These are phyloP conservation scores for Xylariaceae sp. DNA, from an alignment of 2,329 filamentous ascomycete genomes.

Conservation along the genomic window DNA sequence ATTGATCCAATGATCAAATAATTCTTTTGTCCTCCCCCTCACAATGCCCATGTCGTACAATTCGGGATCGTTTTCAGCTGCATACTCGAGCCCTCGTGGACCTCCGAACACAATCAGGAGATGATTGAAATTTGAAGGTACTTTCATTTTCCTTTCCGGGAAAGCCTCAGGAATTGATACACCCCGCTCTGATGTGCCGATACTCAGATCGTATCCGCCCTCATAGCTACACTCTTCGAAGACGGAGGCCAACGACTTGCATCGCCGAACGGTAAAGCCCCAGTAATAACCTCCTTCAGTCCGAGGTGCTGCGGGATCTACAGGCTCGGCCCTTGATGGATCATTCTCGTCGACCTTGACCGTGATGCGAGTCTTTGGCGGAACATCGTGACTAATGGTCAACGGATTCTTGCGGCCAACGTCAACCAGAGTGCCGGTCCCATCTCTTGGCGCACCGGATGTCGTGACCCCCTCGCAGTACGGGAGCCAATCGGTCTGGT, in stretches of 20 bases:
- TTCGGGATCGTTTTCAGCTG: slow-evolving; percentile 65
- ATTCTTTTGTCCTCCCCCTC: slow-evolving; percentile 66
- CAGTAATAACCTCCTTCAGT: slow-evolving; percentile 84
- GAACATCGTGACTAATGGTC: slow-evolving; percentile 65
- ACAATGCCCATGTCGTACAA: slow-evolving; percentile 66
- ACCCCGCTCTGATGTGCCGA: slow-evolving; percentile 84
- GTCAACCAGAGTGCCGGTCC: slow-evolving; percentile 61
- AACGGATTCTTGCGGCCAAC: slow-evolving; percentile 62
- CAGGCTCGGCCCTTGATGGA: slow-evolving; percentile 59
- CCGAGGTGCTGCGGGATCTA: slow-evolving; percentile 71
- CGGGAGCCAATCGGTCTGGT: slow-evolving; percentile 75
- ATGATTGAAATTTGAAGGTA: slow-evolving; percentile 64
- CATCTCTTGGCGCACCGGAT: slow-evolving; percentile 48
- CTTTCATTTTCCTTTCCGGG: slow-evolving; percentile 47
- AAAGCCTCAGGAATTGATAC: slow-evolving; percentile 55
- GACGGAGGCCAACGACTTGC: slow-evolving; percentile 69
- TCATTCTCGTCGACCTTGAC: slow-evolving; percentile 64
- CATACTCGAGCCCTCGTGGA: slow-evolving; percentile 78
- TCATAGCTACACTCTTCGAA: slow-evolving; percentile 79
- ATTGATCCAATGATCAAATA: slow-evolving; percentile 88
- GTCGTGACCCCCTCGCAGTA: slow-evolving; percentile 80
- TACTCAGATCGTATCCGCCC: slow-evolving; percentile 79
- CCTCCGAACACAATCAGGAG: slow-evolving; percentile 82
- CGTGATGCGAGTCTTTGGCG: slow-evolving; percentile 75
- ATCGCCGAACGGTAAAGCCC: slow-evolving; percentile 77